Percentiles rank a stretch among this genome's conserved stretches.
Conservation (phyloP, 495 filamentous ascomycete genomes). For the Beverwykella pulmonaria region DNA sequence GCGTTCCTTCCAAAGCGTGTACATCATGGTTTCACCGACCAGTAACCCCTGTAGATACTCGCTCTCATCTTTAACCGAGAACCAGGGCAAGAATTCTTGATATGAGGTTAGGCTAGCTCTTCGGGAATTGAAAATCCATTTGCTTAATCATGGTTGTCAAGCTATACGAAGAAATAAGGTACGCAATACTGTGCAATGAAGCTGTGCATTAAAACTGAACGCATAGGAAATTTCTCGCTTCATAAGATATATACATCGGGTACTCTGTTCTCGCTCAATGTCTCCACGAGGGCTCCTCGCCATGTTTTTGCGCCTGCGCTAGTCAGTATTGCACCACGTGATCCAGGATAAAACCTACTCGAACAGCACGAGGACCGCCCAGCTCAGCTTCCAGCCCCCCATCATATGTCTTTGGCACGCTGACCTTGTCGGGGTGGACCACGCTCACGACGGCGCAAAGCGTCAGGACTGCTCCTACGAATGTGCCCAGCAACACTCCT, state of each 20-base stretch:
- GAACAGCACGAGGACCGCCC: conserved; percentile 62
- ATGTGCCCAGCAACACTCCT: conserved; percentile 70
- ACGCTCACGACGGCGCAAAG: conserved; percentile 70
- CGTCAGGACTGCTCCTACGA: conserved; percentile 69
- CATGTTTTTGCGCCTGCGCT: conserved; percentile 10
- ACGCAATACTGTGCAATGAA: no score
- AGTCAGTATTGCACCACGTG: conserved; percentile 6
- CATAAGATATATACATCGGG: not conserved
- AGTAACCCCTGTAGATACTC: no score
- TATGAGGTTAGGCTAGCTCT: no score
- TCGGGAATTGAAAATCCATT: no score
- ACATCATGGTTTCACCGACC: no score
- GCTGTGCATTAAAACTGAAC: no score
- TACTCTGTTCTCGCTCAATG: not conserved
- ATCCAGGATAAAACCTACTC: conserved; percentile 34
- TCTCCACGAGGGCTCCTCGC: conserved; percentile 12
- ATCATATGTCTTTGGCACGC: conserved; percentile 75
- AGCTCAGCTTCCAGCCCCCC: conserved; percentile 84
- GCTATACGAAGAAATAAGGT: no score
- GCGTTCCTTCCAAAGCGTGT: no score
- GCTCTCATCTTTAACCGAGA: no score
- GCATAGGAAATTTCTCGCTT: not conserved
- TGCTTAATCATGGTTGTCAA: no score
- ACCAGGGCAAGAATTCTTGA: no score
- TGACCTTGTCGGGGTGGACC: conserved; percentile 83